A percentile compares a stretch with the other conserved stretches of the same genome.
phyloP scores from a whole-genome alignment of 805 yeast genomes.

The Candida hungchunana region DNA sequence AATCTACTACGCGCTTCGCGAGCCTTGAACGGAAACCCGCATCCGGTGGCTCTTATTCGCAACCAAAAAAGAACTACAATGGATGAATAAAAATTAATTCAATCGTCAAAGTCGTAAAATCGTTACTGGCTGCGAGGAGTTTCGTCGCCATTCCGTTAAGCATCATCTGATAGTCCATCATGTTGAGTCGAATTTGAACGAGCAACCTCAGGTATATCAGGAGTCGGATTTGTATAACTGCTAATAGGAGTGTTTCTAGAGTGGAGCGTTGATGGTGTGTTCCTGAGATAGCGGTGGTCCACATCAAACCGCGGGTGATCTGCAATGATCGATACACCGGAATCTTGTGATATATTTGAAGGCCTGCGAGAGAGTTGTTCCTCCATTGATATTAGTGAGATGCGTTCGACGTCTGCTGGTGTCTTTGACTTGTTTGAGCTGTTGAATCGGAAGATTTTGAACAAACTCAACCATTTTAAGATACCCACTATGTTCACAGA shows the following conservation, averaged over 20 bases:
- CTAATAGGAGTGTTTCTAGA: slow-evolving; percentile 12
- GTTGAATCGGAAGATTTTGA: no score
- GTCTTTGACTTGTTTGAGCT: background rate
- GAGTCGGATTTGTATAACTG: slow-evolving; percentile 13
- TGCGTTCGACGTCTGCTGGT: slow-evolving; percentile 6
- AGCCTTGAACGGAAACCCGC: no score
- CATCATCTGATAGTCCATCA: no score
- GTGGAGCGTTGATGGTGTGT: slow-evolving; percentile 24
- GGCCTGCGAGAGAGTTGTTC: slow-evolving; percentile 5
- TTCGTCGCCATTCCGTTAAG: no score
- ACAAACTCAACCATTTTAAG: slow-evolving; percentile 4
- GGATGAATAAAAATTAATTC: no score
- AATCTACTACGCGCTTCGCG: no score
- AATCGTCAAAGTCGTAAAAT: no score
- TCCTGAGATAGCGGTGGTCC: slow-evolving; percentile 24
- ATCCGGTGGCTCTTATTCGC: no score
- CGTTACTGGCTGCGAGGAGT: no score
- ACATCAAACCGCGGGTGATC: slow-evolving; percentile 26
- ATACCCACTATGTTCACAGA: slow-evolving; percentile 18
- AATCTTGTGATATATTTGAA: slow-evolving; percentile 11
- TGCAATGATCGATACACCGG: slow-evolving; percentile 20
- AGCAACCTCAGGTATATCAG: slow-evolving; percentile 10
- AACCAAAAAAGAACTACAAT: no score
- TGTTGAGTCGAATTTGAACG: no score
- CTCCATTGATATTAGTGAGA: slow-evolving; percentile 13